Percentiles rank a stretch among this genome's conserved stretches.
phyloP scores from a whole-genome alignment of 2,329 filamentous ascomycete species.

The Trichoderma koningiopsis region DNA sequence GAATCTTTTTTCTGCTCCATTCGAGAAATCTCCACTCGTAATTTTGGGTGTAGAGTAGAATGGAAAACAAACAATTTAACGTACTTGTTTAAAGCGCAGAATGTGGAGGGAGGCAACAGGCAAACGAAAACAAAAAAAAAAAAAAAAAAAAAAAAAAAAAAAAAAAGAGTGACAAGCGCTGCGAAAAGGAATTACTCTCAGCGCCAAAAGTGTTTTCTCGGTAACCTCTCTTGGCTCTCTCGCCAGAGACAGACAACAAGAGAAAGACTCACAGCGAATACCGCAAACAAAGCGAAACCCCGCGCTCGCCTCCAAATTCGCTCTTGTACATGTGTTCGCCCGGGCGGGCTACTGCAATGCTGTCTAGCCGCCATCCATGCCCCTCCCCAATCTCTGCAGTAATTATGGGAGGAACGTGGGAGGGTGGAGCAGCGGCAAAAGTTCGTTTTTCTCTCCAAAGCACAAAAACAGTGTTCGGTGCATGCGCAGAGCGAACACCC shows the following conservation, averaged over 20 bases:
- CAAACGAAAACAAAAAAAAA: neutral
- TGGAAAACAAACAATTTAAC: neutral
- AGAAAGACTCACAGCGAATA: neutral
- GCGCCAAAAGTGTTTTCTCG: neutral
- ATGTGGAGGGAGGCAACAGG: neutral
- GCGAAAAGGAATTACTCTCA: slow-evolving; percentile 5
- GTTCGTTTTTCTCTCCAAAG: slow-evolving; percentile 10
- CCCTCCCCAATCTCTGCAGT: neutral
- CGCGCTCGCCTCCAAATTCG: slow-evolving; percentile 11
- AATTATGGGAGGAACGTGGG: slow-evolving; percentile 3
- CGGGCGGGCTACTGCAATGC: slow-evolving; percentile 5
- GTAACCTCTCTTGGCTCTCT: neutral
- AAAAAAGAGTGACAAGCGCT: neutral
- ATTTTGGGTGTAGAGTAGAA: neutral
- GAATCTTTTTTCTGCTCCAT: neutral
- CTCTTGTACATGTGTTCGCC: slow-evolving; percentile 12
- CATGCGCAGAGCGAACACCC: neutral
- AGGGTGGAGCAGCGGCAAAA: slow-evolving; percentile 20
- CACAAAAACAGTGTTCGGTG: neutral
- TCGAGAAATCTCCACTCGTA: neutral
- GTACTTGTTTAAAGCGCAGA: neutral
- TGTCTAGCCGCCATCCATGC: neutral
- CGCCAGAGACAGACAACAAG: neutral
- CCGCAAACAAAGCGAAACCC: neutral
- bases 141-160: too few relatives aligned